phyloP scores from a whole-genome alignment of 768 basidiomycete genomes.

The Strobilomyces dryophilus region DNA sequence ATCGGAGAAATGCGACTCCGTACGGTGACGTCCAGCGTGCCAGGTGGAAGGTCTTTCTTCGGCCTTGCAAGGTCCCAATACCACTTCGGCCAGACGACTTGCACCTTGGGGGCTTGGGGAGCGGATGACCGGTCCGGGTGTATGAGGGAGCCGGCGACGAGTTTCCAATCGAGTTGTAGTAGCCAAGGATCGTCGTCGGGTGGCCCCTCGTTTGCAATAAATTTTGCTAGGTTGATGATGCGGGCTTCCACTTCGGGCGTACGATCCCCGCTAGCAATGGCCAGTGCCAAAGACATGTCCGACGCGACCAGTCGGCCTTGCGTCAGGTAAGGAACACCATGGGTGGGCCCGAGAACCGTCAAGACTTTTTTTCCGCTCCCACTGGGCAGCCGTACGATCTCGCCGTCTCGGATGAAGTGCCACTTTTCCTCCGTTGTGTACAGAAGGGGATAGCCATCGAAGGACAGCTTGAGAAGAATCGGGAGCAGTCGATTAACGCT shows the following conservation, averaged over 20 bases:
- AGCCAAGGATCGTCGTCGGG: conserved; percentile 50
- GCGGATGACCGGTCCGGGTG: neutral
- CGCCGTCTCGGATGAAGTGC: conserved; percentile 46
- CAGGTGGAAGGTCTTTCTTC: conserved; percentile 61
- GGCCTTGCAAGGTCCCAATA: conserved; percentile 87
- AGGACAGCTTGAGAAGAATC: conserved; percentile 59
- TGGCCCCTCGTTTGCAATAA: conserved; percentile 23
- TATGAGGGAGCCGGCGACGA: conserved; percentile 16
- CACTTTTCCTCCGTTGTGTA: conserved; percentile 58
- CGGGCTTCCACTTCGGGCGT: conserved; percentile 30
- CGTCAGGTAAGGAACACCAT: conserved; percentile 44
- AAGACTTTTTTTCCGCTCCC: conserved; percentile 40
- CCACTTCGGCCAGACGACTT: conserved; percentile 91
- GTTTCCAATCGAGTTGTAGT: conserved; percentile 65
- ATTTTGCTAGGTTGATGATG: conserved; percentile 41
- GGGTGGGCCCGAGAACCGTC: conserved; percentile 42
- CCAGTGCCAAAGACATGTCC: conserved; percentile 42
- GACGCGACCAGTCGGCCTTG: conserved; percentile 38
- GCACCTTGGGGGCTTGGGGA: conserved; percentile 32
- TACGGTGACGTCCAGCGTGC: conserved; percentile 79
- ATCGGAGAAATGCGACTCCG: conserved; percentile 81
- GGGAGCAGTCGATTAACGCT: conserved; percentile 54
- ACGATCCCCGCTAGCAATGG: conserved; percentile 43
- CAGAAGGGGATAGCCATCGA: conserved; percentile 55
- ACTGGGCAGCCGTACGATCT: conserved; percentile 40